Percentiles rank a stretch among this genome's conserved stretches.
phyloP scores from a whole-genome alignment of 2,329 filamentous ascomycete genomes.

The Fusarium torreyae region DNA sequence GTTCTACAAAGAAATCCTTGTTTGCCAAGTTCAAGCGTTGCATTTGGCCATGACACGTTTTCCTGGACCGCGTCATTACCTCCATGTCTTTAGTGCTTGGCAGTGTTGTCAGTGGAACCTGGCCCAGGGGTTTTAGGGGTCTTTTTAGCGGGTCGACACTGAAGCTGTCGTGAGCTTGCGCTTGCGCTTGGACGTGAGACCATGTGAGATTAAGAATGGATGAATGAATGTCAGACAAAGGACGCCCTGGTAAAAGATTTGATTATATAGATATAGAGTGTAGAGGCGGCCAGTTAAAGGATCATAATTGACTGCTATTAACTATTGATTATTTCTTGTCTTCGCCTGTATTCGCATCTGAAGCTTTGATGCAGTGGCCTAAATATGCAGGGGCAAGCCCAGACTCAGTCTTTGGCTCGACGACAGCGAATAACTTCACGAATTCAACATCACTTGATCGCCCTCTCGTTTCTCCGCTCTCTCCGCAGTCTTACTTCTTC shows the following conservation, averaged over 20 bases:
- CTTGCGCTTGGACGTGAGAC: constrained; percentile 21
- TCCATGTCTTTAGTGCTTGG: neutral
- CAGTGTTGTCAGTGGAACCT: constrained; percentile 26
- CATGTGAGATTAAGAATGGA: constrained; percentile 1
- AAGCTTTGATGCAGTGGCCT: constrained; percentile 4
- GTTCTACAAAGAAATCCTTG: neutral
- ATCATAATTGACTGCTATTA: neutral
- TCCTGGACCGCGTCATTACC: constrained; percentile 13
- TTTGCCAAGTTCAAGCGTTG: neutral
- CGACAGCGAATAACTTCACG: constrained; percentile 44
- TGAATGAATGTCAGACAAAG: constrained; percentile 1
- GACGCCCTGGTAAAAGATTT: neutral
- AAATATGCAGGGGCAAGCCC: constrained; percentile 39
- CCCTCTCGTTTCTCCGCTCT: constrained; percentile 39
- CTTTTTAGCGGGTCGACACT: constrained; percentile 21
- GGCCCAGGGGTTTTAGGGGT: constrained; percentile 13
- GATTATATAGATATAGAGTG: neutral
- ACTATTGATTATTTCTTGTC: neutral
- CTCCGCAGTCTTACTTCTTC: constrained; percentile 21
- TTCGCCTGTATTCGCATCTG: neutral
- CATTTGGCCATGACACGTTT: constrained; percentile 3
- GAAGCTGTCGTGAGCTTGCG: constrained; percentile 25
- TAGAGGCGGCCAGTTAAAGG: neutral
- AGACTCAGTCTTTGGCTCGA: constrained; percentile 16
- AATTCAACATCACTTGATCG: constrained; percentile 37